A percentile compares a stretch with the other conserved stretches of the same genome.
These are phyloP conservation scores for Juncus effusus DNA, from an alignment of 176 grass and related monocot genomes.

Conservation along the genomic window DNA sequence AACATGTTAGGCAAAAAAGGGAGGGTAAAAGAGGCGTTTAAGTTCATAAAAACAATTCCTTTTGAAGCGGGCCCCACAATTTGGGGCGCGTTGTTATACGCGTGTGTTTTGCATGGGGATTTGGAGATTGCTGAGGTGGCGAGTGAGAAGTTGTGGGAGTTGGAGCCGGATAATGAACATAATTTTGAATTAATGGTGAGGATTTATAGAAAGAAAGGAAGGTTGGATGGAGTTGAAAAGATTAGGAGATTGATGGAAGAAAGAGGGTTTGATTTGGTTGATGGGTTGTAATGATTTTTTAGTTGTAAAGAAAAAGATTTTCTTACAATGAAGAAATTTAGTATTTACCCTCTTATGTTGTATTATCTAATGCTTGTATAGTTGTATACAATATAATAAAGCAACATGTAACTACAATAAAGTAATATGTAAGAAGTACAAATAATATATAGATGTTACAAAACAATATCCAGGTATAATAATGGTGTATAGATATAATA, in stretches of 20 bases:
- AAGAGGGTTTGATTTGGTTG: constrained; percentile 28
- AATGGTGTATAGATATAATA: too few relatives aligned
- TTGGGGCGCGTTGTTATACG: constrained; percentile 40
- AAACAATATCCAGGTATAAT: too few relatives aligned
- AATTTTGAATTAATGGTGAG: constrained; percentile 36
- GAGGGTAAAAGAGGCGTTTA: constrained; percentile 37
- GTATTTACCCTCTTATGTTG: too few relatives aligned
- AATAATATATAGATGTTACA: too few relatives aligned
- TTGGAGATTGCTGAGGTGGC: constrained; percentile 30
- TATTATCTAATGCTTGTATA: too few relatives aligned
- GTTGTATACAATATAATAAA: too few relatives aligned
- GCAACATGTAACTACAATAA: too few relatives aligned
- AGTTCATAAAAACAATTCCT: constrained; percentile 28
- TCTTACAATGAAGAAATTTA: too few relatives aligned
- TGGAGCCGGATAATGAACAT: constrained; percentile 44
- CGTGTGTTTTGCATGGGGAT: constrained; percentile 37
- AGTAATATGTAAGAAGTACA: too few relatives aligned
- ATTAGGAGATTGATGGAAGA: constrained; percentile 39
- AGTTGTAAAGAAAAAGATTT: too few relatives aligned
- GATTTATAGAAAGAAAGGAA: constrained; percentile 29
- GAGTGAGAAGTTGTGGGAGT: constrained; percentile 24
- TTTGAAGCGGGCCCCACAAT: constrained; percentile 30
- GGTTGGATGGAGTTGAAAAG: constrained; percentile 26
- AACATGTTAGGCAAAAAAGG: constrained; percentile 56
- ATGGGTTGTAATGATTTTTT: background rate